Evolutionary conservation across 345 rosid genomes (phyloP).

Genomic region (Salix purpurea): DNA sequence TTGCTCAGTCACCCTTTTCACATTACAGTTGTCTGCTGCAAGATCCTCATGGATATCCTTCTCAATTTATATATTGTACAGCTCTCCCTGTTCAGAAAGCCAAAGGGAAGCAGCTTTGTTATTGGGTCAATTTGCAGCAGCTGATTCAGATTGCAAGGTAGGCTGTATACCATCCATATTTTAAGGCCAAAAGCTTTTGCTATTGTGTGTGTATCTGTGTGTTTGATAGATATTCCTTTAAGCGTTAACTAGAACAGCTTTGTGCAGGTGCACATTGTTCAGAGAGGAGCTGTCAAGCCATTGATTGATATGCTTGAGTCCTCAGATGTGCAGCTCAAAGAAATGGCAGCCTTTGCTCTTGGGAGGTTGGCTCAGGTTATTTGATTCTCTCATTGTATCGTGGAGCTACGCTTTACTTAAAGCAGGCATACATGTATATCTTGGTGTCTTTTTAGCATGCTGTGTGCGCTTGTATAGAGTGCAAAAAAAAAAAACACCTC

Average conservation of each 20-base stretch:
- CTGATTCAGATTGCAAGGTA: slow-evolving; percentile 81
- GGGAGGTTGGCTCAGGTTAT: slow-evolving; percentile 81
- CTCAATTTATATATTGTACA: slow-evolving; percentile 19
- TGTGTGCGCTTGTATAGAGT: background rate
- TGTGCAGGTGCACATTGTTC: slow-evolving; percentile 73
- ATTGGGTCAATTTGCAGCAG: slow-evolving; percentile 77
- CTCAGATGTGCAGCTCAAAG: slow-evolving; percentile 56
- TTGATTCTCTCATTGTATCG: background rate
- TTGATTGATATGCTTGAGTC: slow-evolving; percentile 65
- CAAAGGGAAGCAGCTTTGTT: slow-evolving; percentile 77
- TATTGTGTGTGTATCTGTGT: background rate
- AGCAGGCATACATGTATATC: background rate
- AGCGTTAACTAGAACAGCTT: background rate
- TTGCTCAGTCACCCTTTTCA: background rate
- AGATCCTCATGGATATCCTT: background rate
- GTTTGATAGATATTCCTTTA: background rate
- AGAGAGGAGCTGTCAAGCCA: slow-evolving; percentile 69
- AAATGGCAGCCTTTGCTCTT: slow-evolving; percentile 81
- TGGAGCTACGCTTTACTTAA: background rate
- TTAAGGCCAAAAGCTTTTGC: background rate
- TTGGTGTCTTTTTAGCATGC: background rate
- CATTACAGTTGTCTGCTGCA: background rate
- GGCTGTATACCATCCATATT: slow-evolving; percentile 1
- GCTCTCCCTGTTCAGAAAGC: slow-evolving; percentile 65
- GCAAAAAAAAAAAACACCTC: background rate